Percentiles rank a stretch among this genome's conserved stretches.
Evolutionary conservation across 2,329 filamentous ascomycete species (phyloP).

Genomic region (Corniculantispora saksenae): DNA sequence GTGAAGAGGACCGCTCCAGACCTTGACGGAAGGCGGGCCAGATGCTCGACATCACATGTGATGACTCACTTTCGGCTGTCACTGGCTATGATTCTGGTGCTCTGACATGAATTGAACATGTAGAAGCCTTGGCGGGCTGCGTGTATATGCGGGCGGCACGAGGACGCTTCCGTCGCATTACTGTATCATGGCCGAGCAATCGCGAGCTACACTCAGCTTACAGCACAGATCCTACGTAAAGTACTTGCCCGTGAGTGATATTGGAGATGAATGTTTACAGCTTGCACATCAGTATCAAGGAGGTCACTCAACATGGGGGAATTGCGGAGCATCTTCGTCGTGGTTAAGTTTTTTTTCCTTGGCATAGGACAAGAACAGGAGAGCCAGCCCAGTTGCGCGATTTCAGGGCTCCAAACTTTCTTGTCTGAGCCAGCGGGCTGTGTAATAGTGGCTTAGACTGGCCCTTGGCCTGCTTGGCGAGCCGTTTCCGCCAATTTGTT

Average conservation of each 20-base stretch:
- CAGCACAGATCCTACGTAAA: too few species aligned
- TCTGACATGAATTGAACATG: background rate
- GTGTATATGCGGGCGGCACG: too few species aligned
- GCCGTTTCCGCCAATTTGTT: background rate
- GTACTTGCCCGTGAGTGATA: too few species aligned
- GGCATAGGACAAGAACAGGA: background rate
- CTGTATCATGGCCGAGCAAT: too few species aligned
- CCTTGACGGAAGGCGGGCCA: background rate
- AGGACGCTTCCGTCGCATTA: too few species aligned
- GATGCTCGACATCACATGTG: background rate
- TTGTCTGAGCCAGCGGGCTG: conserved; percentile 6
- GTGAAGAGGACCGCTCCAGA: background rate
- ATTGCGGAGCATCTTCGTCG: background rate
- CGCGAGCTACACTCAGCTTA: too few species aligned
- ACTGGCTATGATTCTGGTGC: background rate
- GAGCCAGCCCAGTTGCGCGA: background rate
- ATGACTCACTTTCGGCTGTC: background rate
- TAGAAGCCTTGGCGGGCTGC: too few species aligned
- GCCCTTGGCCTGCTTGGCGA: conserved; percentile 2
- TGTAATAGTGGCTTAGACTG: conserved; percentile 17
- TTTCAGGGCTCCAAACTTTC: background rate
- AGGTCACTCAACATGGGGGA: background rate
- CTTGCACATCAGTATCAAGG: background rate
- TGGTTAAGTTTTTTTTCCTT: background rate
- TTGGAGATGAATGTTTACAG: too few species aligned